Evolutionary conservation across 202 grass and related monocot species (phyloP).

Genomic region (Schoenoplectus triqueter): DNA sequence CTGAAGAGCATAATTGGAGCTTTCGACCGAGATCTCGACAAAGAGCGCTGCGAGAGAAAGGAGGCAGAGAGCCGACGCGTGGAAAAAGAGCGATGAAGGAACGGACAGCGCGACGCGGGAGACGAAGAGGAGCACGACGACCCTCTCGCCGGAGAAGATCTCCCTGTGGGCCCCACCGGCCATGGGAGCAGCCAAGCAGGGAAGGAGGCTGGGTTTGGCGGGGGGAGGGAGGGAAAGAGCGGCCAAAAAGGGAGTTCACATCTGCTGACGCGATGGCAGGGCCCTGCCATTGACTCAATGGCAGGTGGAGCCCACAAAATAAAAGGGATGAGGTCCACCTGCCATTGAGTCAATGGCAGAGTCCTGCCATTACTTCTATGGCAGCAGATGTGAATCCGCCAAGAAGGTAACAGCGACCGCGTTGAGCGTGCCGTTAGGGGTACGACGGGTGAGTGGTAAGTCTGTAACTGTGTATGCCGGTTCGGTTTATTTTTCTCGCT

Average conservation of each 20-base stretch:
- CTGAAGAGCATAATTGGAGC: slow-evolving; percentile 31
- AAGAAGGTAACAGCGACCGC: too few species aligned
- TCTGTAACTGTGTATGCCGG: too few species aligned
- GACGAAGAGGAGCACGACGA: slow-evolving; percentile 83
- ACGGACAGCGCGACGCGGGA: slow-evolving; percentile 62
- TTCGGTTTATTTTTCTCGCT: too few species aligned
- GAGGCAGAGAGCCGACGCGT: slow-evolving; percentile 46
- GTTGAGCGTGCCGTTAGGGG: too few species aligned
- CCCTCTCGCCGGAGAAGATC: slow-evolving; percentile 69
- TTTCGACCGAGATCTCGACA: slow-evolving; percentile 70
- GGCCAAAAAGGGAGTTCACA: background rate
- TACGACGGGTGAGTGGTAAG: too few species aligned
- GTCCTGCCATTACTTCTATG: too few species aligned
- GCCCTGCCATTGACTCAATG: too few species aligned
- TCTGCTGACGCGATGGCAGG: too few species aligned
- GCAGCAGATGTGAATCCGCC: too few species aligned
- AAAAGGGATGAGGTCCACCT: too few species aligned
- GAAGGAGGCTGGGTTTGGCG: background rate
- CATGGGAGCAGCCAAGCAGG: background rate
- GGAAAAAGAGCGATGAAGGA: slow-evolving; percentile 51
- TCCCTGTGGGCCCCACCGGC: slow-evolving; percentile 38
- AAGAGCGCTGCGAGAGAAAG: slow-evolving; percentile 56
- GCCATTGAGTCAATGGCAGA: too few species aligned
- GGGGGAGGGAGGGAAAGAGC: background rate
- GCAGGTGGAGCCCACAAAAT: too few species aligned